Base-by-base conservation (phyloP, 2,329 filamentous ascomycete species). In the Hymenoscyphus infarciens region DNA sequence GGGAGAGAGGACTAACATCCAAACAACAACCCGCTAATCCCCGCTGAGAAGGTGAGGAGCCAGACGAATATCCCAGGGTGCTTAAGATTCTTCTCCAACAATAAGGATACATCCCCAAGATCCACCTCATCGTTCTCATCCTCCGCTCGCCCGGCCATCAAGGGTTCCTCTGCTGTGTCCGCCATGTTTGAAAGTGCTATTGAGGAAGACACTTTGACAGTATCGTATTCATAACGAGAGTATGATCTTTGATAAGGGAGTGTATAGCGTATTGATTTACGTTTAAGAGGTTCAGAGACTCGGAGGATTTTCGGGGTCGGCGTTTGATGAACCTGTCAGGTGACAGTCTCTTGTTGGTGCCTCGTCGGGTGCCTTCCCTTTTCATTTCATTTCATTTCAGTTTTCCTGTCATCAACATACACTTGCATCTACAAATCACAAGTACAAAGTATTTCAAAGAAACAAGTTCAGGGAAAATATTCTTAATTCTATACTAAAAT, bases 11-110 rank as follows among this genome's bases (percentile, higher is more conserved):
- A 77, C 84, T 69, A 74, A 86, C 86, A 90, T 70, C 87, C 87
- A 76, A 90, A 89, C 0, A 90, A 72, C 0, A 90, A 77, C 6
- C 87, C 87, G 68, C 85, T 87, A 60, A 89, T 87, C 5, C 87
- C 85, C 11, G 87, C 87, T 11, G 85, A 83, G 57, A 87, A 75
- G 3, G 86, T 87, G 65, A 90, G 76, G 15, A 85, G 72, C 79
- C 86, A 83, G 35, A 89, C 79, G 66, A 86, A 87, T 22, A 79
- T 59, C 2, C 82, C 72, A 1, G 72, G 73, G 10, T 70, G 63
- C 38, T 56, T 61, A 5, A 71, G 57, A 53, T 71, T 73, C 69
- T 74, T 73, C 58, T 73, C 69, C 3, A 71, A 64, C 2, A 71
- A 62, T 5, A 70, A 61, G 10, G 68, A 69, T 1, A 70, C 68